Percentiles rank a stretch among this genome's conserved stretches.
Conservation (phyloP, 2,329 filamentous ascomycete species). For the Westerdykella sp. region DNA sequence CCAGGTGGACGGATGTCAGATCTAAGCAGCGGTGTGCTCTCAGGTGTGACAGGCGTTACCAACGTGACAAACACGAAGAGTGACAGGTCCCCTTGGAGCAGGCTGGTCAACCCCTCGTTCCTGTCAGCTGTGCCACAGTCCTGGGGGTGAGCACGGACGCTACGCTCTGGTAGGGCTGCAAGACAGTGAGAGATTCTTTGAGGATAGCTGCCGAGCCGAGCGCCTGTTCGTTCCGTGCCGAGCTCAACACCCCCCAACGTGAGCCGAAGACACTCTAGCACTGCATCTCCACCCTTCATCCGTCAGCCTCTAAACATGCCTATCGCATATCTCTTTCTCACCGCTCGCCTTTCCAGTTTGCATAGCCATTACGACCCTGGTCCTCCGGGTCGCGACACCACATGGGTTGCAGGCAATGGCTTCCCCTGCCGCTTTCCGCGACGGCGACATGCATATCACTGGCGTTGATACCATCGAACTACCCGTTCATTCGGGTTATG, state of each 20-base stretch:
- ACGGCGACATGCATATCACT: too few relatives aligned
- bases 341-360: not conserved
- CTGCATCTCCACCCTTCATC: not conserved
- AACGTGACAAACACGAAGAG: not conserved
- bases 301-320: not conserved
- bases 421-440: not conserved
- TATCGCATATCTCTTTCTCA: not conserved
- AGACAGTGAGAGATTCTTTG: not conserved
- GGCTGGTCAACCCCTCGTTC: not conserved
- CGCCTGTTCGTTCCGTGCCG: not conserved
- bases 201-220: not conserved
- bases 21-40: not conserved
- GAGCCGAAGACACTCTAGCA: not conserved
- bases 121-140: not conserved
- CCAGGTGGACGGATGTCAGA: not conserved
- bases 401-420: not conserved
- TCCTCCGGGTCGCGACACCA: not conserved
- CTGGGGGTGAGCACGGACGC: not conserved
- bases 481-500: too few relatives aligned
- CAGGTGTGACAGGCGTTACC: not conserved
- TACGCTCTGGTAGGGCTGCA: not conserved
- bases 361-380: not conserved
- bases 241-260: not conserved
- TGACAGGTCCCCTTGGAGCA: not conserved
- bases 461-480: too few relatives aligned